Percentiles rank a stretch among this genome's conserved stretches.
Evolutionary conservation across 2,329 filamentous ascomycete genomes (phyloP).

Genomic region (Ophiostoma montium): DNA sequence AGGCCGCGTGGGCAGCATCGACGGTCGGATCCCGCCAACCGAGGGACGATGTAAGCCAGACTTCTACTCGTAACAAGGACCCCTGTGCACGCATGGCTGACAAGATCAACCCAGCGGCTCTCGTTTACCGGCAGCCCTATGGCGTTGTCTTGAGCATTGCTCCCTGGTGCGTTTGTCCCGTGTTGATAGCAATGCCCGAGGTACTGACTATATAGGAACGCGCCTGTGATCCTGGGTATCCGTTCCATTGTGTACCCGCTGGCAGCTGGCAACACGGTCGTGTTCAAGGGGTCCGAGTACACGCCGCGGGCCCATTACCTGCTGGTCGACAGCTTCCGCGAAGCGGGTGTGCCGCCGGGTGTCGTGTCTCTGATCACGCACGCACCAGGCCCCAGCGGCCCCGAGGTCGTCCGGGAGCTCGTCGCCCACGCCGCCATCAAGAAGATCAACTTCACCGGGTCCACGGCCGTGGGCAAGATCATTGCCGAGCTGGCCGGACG

Average conservation of each 20-base stretch:
- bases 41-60: too few relatives aligned
- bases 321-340: too few relatives aligned
- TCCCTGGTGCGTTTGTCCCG: too few relatives aligned
- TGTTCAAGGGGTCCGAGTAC: conserved; percentile 56
- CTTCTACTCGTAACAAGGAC: too few relatives aligned
- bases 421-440: conserved; percentile 54
- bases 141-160: conserved; percentile 72
- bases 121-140: conserved; percentile 62
- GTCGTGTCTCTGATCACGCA: conserved; percentile 54
- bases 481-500: conserved; percentile 57
- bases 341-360: conserved; percentile 63
- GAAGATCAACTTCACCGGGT: conserved; percentile 81
- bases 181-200: too few relatives aligned
- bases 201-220: too few relatives aligned
- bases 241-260: conserved; percentile 48
- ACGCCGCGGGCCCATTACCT: conserved; percentile 53
- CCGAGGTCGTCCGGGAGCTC: conserved; percentile 47
- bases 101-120: conserved; percentile 29
- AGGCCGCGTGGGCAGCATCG: too few relatives aligned
- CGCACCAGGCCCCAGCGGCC: conserved; percentile 41
- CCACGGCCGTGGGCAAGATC: conserved; percentile 57
- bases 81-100: too few relatives aligned
- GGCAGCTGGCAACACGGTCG: conserved; percentile 63
- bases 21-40: too few relatives aligned
- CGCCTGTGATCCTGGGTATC: conserved; percentile 39